A percentile compares a stretch with the other conserved stretches of the same genome.
Evolutionary conservation across 177 flowering plant genomes (phyloP).

Genomic region (Tripterygium wilfordii): DNA sequence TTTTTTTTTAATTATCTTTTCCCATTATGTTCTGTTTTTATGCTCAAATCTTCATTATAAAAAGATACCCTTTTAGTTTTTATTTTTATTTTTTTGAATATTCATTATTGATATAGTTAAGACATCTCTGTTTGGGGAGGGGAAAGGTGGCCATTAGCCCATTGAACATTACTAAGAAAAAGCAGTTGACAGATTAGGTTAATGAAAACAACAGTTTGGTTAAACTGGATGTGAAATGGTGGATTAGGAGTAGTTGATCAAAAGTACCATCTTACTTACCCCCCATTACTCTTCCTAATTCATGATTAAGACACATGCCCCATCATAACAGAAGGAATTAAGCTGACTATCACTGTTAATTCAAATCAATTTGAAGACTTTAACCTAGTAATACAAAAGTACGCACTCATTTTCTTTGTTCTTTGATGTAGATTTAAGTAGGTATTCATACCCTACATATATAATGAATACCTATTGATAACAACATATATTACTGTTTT

Average conservation of each 20-base stretch:
- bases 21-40: not conserved
- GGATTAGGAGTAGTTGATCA: slow-evolving; percentile 6
- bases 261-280: slow-evolving; percentile 6
- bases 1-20: not conserved
- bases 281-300: no score
- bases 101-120: not conserved
- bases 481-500: not conserved
- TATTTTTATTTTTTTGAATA: not conserved
- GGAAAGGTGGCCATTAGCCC: no score
- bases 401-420: no score
- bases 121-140: not conserved
- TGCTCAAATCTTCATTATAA: no score
- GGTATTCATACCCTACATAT: not conserved
- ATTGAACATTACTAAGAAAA: not conserved
- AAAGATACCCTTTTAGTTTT: no score
- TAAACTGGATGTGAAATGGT: not conserved
- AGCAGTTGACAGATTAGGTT: slow-evolving; percentile 9
- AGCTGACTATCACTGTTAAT: no score
- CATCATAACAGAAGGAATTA: no score
- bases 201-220: slow-evolving; percentile 11
- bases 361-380: no score
- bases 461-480: not conserved
- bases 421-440: no score
- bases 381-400: no score
- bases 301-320: no score